Percentiles rank a stretch among this genome's conserved stretches.
phyloP scores from a whole-genome alignment of 371 early-diverging fungal genomes.

The Mortierella sp. region DNA sequence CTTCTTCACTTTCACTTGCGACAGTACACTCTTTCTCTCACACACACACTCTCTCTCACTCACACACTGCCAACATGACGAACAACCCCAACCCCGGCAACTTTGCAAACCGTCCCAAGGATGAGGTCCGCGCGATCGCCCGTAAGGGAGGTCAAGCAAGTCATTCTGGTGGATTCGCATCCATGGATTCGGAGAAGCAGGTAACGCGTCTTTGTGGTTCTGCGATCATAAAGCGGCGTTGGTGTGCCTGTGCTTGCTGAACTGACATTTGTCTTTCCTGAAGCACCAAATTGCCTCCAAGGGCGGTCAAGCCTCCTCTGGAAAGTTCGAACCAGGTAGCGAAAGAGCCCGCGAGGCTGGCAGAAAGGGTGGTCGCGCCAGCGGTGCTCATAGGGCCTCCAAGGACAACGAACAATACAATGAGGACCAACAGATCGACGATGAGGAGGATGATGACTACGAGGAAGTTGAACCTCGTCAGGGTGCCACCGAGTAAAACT shows the following conservation, averaged over 20 bases:
- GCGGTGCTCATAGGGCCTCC: conserved; percentile 3
- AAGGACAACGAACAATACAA: not conserved
- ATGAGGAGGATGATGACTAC: too few relatives aligned
- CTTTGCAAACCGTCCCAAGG: conserved; percentile 53
- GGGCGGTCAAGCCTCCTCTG: conserved; percentile 13
- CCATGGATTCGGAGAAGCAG: conserved; percentile 42
- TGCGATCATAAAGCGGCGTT: not conserved
- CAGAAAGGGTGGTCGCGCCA: conserved; percentile 16
- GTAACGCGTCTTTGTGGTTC: not conserved
- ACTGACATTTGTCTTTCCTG: not conserved
- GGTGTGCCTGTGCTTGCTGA: not conserved
- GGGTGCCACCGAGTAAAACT: too few relatives aligned
- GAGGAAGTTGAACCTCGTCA: too few relatives aligned
- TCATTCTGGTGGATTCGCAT: conserved; percentile 33
- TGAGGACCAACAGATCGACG: too few relatives aligned
- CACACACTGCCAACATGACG: not conserved
- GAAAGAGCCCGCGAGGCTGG: conserved; percentile 21
- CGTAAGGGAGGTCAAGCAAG: conserved; percentile 32
- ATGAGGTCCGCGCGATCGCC: conserved; percentile 36
- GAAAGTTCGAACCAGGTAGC: conserved; percentile 16
- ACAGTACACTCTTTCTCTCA: too few relatives aligned
- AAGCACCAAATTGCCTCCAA: conserved; percentile 22
- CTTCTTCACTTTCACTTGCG: too few relatives aligned
- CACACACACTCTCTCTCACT: too few relatives aligned
- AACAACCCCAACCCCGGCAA: conserved; percentile 40